Base-by-base conservation (phyloP, 805 yeast species). In the Scheffersomyces spartinae region DNA sequence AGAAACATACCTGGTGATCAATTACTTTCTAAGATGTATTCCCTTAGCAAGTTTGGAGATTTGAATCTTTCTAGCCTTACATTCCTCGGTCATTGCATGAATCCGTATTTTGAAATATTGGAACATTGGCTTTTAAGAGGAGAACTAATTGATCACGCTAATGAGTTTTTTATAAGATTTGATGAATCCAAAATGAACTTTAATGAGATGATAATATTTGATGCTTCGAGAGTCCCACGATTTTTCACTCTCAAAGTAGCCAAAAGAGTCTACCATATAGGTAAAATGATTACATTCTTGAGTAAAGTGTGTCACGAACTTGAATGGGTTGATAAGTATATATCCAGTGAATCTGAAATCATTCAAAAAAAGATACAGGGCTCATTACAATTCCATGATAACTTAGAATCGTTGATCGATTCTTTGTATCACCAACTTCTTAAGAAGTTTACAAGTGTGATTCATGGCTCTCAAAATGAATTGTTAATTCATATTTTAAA, bases 81-180 rank as follows among this genome's bases (percentile, higher is more conserved):
- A 12, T 68, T 74, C 28, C 27, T 44, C 3, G 57, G 58, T 16
- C 57, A 71, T 3, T 48, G 67, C 0, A 52, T n/a, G n/a, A n/a
- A 52, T 5, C 83, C 94, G 1, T 83, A 82, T 43, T 63, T 62
- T 28, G 71, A 67, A 20, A 58, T 73, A 16, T 37, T 81, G 4
- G 59, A 62, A 20, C 58, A 61, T 21, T 88, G 96, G 96, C 43
- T 84, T 2, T 45, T 70, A 1, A 50, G 64, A 21, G 96, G 95
- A 1, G 71, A 67, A 26, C 42, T 84, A 9, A 49, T 58, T 3
- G 72, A 69, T 28, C 61, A 55, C 1, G 54, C 52, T 29, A 64
- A 62, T 9, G 88, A 77, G 34, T 84, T 84, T 40, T 86, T 82
- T 39, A 68, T 61, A 9, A 36, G 39, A 7, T 58, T 56, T 28